Evolutionary conservation across 163 green algal species (phyloP).

Genomic region (Smithsoniella earleae): DNA sequence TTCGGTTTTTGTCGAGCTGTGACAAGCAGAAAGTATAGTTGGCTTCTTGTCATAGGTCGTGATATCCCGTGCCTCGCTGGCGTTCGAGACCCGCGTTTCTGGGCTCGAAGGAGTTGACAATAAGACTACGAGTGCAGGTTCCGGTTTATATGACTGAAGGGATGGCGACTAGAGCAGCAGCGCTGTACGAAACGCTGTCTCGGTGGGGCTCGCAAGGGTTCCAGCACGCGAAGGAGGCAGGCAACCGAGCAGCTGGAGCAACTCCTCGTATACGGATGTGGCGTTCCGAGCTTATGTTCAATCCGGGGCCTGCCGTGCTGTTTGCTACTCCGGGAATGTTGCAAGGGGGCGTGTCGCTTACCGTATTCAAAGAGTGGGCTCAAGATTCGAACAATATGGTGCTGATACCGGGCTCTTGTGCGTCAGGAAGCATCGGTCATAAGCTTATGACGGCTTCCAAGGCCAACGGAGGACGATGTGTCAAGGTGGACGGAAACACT

Average conservation of each 20-base stretch:
- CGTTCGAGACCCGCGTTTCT: too few species aligned
- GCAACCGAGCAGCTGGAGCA: too few species aligned
- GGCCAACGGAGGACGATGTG: not conserved
- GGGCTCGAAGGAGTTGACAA: not conserved
- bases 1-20: too few species aligned
- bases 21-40: too few species aligned
- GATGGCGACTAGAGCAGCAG: slow-evolving; percentile 47
- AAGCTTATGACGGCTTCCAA: slow-evolving; percentile 34
- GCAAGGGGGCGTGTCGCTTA: slow-evolving; percentile 52
- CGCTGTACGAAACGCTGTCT: slow-evolving; percentile 55
- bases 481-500: slow-evolving; percentile 36
- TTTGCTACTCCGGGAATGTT: slow-evolving; percentile 71
- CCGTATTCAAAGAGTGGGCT: slow-evolving; percentile 62
- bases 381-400: slow-evolving; percentile 51
- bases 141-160: slow-evolving; percentile 56
- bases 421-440: slow-evolving; percentile 35
- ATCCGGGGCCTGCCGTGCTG: slow-evolving; percentile 51
- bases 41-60: too few species aligned
- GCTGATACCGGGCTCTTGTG: slow-evolving; percentile 50
- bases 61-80: too few species aligned
- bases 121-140: slow-evolving; percentile 37
- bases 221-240: not conserved
- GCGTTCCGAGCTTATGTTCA: not conserved
- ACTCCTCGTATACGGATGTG: too few species aligned
- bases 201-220: slow-evolving; percentile 50